These are phyloP conservation scores for Tylopilus felleus DNA, from an alignment of 768 basidiomycete species.

Conservation along the genomic window DNA sequence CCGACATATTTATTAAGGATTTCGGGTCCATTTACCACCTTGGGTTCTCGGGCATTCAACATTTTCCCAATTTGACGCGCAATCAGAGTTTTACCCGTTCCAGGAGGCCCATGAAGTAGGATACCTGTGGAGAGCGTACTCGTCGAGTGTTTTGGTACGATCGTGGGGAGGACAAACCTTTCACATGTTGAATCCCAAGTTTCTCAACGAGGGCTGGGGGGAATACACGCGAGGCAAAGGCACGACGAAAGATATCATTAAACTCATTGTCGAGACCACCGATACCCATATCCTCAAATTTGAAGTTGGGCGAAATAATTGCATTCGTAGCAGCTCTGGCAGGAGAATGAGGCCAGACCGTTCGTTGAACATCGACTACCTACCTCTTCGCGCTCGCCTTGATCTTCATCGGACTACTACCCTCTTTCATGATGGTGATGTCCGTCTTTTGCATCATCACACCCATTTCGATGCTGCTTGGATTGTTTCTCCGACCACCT, in stretches of 20 bases:
- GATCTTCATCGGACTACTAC: constrained; percentile 78
- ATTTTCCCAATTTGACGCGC: constrained; percentile 99
- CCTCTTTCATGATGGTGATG: constrained; percentile 81
- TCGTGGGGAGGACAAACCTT: constrained; percentile 53
- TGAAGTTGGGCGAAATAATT: constrained; percentile 96
- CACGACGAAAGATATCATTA: constrained; percentile 94
- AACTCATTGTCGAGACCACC: constrained; percentile 97
- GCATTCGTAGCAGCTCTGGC: constrained; percentile 85
- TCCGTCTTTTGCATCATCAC: constrained; percentile 92
- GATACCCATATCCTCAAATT: constrained; percentile 99
- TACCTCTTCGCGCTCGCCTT: constrained; percentile 91
- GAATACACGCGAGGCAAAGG: constrained; percentile 98
- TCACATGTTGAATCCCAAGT: constrained; percentile 96
- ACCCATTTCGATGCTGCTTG: constrained; percentile 47
- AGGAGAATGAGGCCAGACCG: not conserved
- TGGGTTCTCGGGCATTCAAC: constrained; percentile 96
- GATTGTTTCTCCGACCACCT: constrained; percentile 34
- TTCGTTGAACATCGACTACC: constrained; percentile 14
- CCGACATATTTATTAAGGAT: constrained; percentile 97
- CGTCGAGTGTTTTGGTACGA: not conserved
- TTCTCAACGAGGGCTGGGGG: constrained; percentile 96
- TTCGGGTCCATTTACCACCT: constrained; percentile 98
- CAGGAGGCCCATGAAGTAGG: constrained; percentile 92
- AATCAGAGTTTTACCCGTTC: constrained; percentile 97
- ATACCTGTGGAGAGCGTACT: constrained; percentile 55